phyloP scores from a whole-genome alignment of 2,329 filamentous ascomycete species.

The Trichoderma cornu-damae region DNA sequence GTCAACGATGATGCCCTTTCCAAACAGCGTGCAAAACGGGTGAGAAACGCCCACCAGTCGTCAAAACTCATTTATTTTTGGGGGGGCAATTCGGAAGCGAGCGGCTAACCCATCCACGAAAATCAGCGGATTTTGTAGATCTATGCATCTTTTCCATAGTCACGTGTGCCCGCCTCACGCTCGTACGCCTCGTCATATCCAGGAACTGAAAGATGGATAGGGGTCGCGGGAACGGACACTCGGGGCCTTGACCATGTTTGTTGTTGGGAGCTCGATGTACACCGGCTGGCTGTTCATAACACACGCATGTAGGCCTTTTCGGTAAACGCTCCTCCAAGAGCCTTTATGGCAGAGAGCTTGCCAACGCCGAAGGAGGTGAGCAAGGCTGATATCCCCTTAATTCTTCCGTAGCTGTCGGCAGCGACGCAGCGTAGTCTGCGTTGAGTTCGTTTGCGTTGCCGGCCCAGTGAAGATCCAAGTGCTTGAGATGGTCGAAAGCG shows the following conservation, averaged over 20 bases:
- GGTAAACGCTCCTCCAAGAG: constrained; percentile 53
- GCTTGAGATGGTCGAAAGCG: constrained; percentile 35
- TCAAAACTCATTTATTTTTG: constrained; percentile 40
- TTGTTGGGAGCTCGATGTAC: constrained; percentile 51
- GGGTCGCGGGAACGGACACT: constrained; percentile 28
- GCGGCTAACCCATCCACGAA: constrained; percentile 48
- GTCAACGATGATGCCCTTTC: constrained; percentile 49
- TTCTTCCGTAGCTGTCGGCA: constrained; percentile 52
- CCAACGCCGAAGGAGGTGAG: constrained; percentile 59
- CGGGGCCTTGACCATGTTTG: constrained; percentile 44
- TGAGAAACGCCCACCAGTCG: constrained; percentile 42
- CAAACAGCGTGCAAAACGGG: constrained; percentile 43
- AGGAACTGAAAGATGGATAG: constrained; percentile 3
- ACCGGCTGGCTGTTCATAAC: constrained; percentile 50
- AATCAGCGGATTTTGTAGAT: constrained; percentile 45
- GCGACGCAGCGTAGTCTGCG: constrained; percentile 51
- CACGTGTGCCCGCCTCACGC: constrained; percentile 29
- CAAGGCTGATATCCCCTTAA: constrained; percentile 46
- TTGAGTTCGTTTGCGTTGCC: constrained; percentile 57
- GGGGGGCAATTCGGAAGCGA: constrained; percentile 39
- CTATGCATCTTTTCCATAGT: constrained; percentile 40
- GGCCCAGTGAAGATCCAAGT: constrained; percentile 38
- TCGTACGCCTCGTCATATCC: constrained; percentile 19
- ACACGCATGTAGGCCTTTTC: constrained; percentile 50
- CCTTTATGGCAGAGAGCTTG: constrained; percentile 53